These are phyloP conservation scores for Microbotryum intermedium DNA, from an alignment of 1,284 basidiomycete species.

Conservation along the genomic window DNA sequence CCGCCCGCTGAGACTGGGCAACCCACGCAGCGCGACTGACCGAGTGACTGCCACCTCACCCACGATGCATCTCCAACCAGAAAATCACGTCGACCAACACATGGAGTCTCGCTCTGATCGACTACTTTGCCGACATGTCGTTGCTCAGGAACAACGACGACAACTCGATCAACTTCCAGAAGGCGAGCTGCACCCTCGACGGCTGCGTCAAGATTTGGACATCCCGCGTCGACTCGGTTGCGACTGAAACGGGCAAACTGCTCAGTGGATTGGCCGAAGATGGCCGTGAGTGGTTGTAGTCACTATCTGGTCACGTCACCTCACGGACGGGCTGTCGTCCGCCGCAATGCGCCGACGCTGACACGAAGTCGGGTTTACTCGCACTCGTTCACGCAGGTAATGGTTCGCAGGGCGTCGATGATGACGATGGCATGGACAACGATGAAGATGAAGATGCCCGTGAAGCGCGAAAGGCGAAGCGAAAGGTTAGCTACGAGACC, in stretches of 20 bases:
- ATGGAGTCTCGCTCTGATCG: constrained; percentile 96
- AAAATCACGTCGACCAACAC: constrained; percentile 99
- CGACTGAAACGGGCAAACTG: constrained; percentile 92
- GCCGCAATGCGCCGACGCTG: constrained; percentile 3
- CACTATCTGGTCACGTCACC: background rate
- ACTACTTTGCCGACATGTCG: constrained; percentile 99
- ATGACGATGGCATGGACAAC: constrained; percentile 51
- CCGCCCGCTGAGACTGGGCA: background rate
- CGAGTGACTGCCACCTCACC: background rate
- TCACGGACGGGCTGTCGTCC: background rate
- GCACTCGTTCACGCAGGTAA: background rate
- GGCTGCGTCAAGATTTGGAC: constrained; percentile 99
- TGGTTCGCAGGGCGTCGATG: constrained; percentile 36
- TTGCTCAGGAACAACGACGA: constrained; percentile 84
- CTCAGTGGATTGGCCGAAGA: constrained; percentile 75
- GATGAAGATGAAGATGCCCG: constrained; percentile 47
- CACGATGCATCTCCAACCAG: constrained; percentile 43
- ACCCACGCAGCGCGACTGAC: background rate
- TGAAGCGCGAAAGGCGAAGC: constrained; percentile 48
- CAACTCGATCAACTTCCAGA: constrained; percentile 90
- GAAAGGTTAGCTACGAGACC: constrained; percentile 4
- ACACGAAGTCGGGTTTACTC: background rate
- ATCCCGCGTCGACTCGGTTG: constrained; percentile 90
- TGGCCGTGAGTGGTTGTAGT: constrained; percentile 19
- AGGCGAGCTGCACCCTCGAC: constrained; percentile 92